Percentiles rank a stretch among this genome's conserved stretches.
Conservation (phyloP, 495 filamentous ascomycete genomes). For the Xylaria flabelliformis region DNA sequence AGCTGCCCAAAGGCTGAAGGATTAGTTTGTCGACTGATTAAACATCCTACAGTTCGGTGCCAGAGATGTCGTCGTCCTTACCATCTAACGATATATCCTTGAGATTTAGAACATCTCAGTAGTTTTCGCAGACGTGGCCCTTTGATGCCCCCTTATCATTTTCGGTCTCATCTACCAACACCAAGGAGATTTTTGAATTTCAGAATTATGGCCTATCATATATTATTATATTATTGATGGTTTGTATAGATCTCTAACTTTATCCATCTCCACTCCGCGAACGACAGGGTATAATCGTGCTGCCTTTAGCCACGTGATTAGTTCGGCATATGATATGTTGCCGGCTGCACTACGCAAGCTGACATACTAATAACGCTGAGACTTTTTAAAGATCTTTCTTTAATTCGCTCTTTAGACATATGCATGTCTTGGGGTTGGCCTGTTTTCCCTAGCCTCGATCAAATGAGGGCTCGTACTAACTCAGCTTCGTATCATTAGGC, state of each 20-base stretch:
- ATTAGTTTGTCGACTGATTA: background rate
- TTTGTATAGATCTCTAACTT: background rate
- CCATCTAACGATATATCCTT: background rate
- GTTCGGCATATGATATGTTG: conserved; percentile 26
- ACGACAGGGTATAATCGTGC: background rate
- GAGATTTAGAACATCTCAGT: background rate
- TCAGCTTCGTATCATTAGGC: conserved; percentile 8
- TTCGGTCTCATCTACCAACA: background rate
- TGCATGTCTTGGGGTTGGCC: conserved; percentile 11
- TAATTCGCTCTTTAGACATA: background rate
- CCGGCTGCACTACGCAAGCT: conserved; percentile 33
- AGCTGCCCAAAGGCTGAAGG: background rate
- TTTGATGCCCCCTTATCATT: background rate
- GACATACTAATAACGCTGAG: conserved; percentile 19
- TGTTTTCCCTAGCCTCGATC: conserved; percentile 1
- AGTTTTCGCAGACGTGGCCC: background rate
- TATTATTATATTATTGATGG: background rate
- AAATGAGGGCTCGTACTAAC: background rate
- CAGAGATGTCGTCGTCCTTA: background rate
- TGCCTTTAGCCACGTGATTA: conserved; percentile 17
- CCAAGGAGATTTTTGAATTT: background rate
- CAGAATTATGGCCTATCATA: background rate
- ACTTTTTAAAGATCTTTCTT: background rate
- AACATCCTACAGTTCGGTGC: background rate
- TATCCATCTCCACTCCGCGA: conserved; percentile 18